phyloP scores from a whole-genome alignment of 306 rosid species.

The Dalbergia oliveri region DNA sequence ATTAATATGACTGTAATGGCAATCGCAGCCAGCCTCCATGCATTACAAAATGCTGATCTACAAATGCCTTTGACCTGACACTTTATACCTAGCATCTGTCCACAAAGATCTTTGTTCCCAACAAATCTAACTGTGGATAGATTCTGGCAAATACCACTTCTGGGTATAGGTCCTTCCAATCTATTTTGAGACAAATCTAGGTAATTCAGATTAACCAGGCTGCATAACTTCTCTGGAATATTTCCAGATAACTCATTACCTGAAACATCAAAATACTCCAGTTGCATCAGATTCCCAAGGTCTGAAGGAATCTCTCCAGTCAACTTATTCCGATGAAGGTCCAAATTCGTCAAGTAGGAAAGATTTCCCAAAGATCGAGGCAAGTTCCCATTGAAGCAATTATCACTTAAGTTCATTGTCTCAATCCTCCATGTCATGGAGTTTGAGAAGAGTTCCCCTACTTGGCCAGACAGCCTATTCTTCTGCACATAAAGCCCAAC shows the following conservation, averaged over 20 bases:
- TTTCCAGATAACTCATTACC: slow-evolving; percentile 71
- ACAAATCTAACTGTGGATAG: slow-evolving; percentile 59
- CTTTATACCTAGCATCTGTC: slow-evolving; percentile 61
- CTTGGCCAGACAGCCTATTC: slow-evolving; percentile 75
- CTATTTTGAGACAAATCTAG: slow-evolving; percentile 77
- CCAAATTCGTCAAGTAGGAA: slow-evolving; percentile 78
- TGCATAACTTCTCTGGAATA: slow-evolving; percentile 84
- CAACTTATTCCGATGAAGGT: slow-evolving; percentile 81
- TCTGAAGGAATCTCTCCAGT: slow-evolving; percentile 79
- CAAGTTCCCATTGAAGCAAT: slow-evolving; percentile 69
- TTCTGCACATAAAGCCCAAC: slow-evolving; percentile 88
- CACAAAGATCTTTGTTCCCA: slow-evolving; percentile 83
- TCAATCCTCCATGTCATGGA: slow-evolving; percentile 90
- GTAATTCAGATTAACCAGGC: slow-evolving; percentile 66
- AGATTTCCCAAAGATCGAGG: slow-evolving; percentile 80
- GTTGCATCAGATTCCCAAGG: slow-evolving; percentile 82
- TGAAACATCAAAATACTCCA: slow-evolving; percentile 84
- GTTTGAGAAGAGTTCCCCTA: slow-evolving; percentile 66
- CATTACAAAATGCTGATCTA: slow-evolving; percentile 63
- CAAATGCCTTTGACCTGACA: slow-evolving; percentile 62
- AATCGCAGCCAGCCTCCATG: slow-evolving; percentile 75
- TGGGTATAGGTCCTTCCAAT: slow-evolving; percentile 87
- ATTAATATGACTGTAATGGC: slow-evolving; percentile 58
- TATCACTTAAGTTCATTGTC: slow-evolving; percentile 79
- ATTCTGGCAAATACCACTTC: slow-evolving; percentile 82